phyloP scores from a whole-genome alignment of 805 yeast species.

The Metschnikowia santaceciliae region DNA sequence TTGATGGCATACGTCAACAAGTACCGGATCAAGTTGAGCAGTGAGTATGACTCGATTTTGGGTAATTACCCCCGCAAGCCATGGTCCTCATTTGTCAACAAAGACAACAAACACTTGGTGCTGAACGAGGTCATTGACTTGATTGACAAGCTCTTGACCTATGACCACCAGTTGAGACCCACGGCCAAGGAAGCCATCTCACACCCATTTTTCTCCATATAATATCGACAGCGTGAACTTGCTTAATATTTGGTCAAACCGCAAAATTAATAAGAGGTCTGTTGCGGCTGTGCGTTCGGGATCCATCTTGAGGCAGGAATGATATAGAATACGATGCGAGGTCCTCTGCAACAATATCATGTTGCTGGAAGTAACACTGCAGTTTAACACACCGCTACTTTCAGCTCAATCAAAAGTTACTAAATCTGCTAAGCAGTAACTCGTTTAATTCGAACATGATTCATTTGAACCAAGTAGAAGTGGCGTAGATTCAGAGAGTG shows the following conservation, averaged over 20 bases:
- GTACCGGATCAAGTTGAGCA: constrained; percentile 66
- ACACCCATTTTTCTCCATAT: constrained; percentile 44
- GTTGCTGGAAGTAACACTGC: neutral
- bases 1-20: constrained; percentile 63
- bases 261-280: neutral
- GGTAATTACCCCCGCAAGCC: constrained; percentile 73
- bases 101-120: constrained; percentile 63
- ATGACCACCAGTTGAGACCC: constrained; percentile 84
- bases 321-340: constrained; percentile 5
- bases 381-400: neutral
- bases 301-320: constrained; percentile 4
- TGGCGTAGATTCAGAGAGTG: too few species aligned
- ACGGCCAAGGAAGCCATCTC: constrained; percentile 87
- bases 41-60: constrained; percentile 69
- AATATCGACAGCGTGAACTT: neutral
- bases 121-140: constrained; percentile 71
- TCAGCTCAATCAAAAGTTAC: neutral
- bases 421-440: neutral
- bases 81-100: constrained; percentile 77
- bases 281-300: neutral
- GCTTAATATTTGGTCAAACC: neutral
- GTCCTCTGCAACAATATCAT: neutral
- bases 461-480: too few species aligned
- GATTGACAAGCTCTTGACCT: constrained; percentile 71
- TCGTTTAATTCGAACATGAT: neutral